Evolutionary conservation across 305 asterid genomes (phyloP).

Genomic region (Stenogyne calaminthoides): DNA sequence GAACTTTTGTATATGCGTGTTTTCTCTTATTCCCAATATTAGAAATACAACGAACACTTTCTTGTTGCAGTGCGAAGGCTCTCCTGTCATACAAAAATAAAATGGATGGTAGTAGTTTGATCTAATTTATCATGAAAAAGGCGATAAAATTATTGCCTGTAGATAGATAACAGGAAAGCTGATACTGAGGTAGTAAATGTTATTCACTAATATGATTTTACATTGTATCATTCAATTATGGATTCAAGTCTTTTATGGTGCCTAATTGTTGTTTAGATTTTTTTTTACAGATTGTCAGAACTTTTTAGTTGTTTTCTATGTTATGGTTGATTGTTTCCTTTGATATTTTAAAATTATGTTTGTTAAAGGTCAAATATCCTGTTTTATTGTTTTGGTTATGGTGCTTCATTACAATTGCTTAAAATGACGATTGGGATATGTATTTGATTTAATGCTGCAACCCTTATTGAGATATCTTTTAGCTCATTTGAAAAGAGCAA

Average conservation of each 20-base stretch:
- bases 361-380: background rate
- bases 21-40: background rate
- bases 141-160: background rate
- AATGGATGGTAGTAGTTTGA: slow-evolving; percentile 4
- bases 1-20: background rate
- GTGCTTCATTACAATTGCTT: background rate
- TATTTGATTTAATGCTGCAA: background rate
- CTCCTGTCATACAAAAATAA: background rate
- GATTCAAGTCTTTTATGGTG: slow-evolving; percentile 2
- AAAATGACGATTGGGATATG: background rate
- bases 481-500: background rate
- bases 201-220: slow-evolving; percentile 2
- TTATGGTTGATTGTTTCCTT: slow-evolving; percentile 14
- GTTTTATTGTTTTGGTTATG: slow-evolving; percentile 11
- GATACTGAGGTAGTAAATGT: slow-evolving; percentile 1
- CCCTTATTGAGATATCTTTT: background rate
- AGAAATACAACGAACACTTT: background rate
- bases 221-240: slow-evolving; percentile 7
- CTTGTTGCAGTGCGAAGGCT: background rate
- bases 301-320: slow-evolving; percentile 6
- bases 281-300: background rate
- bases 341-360: background rate
- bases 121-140: slow-evolving; percentile 14
- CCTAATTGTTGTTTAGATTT: background rate
- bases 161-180: slow-evolving; percentile 10